Conservation (phyloP, 345 rosid species). For the Carallia brachiata region DNA sequence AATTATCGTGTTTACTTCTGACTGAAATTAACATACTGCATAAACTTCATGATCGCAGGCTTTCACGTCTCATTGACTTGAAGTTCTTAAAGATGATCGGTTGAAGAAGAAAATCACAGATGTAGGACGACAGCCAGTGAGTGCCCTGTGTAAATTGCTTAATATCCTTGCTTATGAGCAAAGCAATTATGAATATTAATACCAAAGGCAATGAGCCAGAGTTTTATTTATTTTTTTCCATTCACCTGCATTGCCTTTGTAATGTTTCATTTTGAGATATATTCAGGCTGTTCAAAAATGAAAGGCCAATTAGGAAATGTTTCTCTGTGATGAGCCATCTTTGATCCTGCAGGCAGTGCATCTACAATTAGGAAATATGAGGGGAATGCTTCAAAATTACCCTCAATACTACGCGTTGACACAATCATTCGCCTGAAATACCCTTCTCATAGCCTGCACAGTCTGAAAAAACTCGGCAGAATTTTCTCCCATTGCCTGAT, state of each 20-base stretch:
- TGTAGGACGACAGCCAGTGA: not conserved
- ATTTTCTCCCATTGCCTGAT: too few relatives aligned
- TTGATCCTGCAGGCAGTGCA: too few relatives aligned
- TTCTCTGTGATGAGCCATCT: too few relatives aligned
- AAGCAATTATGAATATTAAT: not conserved
- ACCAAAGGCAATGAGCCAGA: not conserved
- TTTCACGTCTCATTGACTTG: conserved; percentile 46
- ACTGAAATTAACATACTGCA: not conserved
- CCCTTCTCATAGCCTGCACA: too few relatives aligned
- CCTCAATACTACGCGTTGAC: too few relatives aligned
- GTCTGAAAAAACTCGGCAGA: too few relatives aligned
- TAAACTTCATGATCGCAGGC: conserved; percentile 43
- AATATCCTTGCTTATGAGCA: not conserved
- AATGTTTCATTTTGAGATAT: not conserved
- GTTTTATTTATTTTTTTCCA: not conserved
- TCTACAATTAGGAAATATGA: too few relatives aligned
- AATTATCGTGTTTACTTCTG: too few relatives aligned
- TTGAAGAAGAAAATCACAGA: not conserved
- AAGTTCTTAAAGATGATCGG: not conserved
- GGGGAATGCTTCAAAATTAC: too few relatives aligned
- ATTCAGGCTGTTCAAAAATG: not conserved
- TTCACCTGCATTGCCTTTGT: not conserved
- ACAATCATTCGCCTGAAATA: too few relatives aligned
- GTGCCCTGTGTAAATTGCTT: not conserved
- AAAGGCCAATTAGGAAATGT: not conserved